A percentile compares a stretch with the other conserved stretches of the same genome.
Evolutionary conservation across 768 basidiomycete genomes (phyloP).

Genomic region (Cubamyces sp.): DNA sequence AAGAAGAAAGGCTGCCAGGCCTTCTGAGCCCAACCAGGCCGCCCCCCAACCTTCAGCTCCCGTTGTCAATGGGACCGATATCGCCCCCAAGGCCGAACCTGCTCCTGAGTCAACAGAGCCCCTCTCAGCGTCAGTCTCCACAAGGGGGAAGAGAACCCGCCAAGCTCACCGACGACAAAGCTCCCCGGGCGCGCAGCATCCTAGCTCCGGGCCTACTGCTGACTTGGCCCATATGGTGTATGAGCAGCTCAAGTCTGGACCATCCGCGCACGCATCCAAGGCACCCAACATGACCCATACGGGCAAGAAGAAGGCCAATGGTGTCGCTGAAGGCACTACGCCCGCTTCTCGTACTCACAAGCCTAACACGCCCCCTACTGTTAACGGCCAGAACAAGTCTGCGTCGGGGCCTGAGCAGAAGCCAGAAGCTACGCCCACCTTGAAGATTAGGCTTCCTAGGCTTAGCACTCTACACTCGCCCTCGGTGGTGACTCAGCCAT

Average conservation of each 20-base stretch:
- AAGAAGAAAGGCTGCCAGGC: constrained; percentile 22
- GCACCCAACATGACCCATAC: neutral
- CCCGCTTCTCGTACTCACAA: neutral
- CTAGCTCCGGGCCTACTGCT: neutral
- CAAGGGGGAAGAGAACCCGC: constrained; percentile 13
- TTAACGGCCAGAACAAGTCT: constrained; percentile 22
- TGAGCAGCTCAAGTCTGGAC: neutral
- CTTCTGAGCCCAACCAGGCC: neutral
- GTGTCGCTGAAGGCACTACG: neutral
- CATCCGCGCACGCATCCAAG: neutral
- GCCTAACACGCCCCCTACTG: constrained; percentile 13
- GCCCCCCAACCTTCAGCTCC: neutral
- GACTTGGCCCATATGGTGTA: neutral
- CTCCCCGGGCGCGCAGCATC: neutral
- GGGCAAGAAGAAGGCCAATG: constrained; percentile 15
- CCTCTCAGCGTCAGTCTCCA: neutral
- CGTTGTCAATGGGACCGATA: neutral
- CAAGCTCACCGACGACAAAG: constrained; percentile 3
- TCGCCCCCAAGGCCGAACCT: constrained; percentile 1
- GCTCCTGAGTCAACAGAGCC: neutral
- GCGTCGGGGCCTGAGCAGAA: constrained; percentile 29
- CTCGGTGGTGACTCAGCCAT: neutral
- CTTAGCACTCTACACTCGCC: constrained; percentile 26
- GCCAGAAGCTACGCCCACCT: constrained; percentile 28
- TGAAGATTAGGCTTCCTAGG: constrained; percentile 38